Base-by-base conservation (phyloP, 345 rosid genomes). In the Turnera subulata region DNA sequence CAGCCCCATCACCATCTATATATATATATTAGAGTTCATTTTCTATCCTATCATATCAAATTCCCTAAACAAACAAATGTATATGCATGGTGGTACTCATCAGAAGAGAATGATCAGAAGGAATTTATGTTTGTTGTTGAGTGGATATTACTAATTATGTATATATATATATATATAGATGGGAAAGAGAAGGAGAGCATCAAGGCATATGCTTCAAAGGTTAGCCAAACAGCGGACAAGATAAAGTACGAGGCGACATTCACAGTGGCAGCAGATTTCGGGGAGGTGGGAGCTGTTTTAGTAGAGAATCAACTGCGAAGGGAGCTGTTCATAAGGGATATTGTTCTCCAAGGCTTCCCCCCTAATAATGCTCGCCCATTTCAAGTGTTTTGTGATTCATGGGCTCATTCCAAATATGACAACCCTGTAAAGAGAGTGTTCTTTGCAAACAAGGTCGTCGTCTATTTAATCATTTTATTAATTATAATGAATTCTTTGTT, bases 181-280 rank as follows among this genome's bases (percentile, higher is more conserved):
- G 46, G 55, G 32, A 60, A 60, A 6, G 65, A 67, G 71, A 67
- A 67, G 56, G 59, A 62, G 1, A 53, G 49, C 2, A 54, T 67
- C 19, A 46, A 67, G 46, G 6, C 65, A 14, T 59, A 53, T 48
- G 65, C 56, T 7, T 53, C 53, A 22, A 38, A 53, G 22, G 52
- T 26, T 2, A 37, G 11, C 15, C 49, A 59, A 11, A 25, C 35
- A 21, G 40, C 23, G 1, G 71, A 33, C 5, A 56, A 46, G 16
- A 50, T 47, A n/a, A 59, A 67, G 20, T 67, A 53, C 10, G 65
- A 45, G 20, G 55, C 71, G 1, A 26, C 46, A n/a, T 59, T 67
- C 53, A 47, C 20, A 18, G 71, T 67, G 1, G 65, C 71, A 37
- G 9, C 22, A 4, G 71, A 42, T 24, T 67, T 67, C 35, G 71